Conservation (phyloP, 352 stramenopile species). For the Phytophthora citricola region DNA sequence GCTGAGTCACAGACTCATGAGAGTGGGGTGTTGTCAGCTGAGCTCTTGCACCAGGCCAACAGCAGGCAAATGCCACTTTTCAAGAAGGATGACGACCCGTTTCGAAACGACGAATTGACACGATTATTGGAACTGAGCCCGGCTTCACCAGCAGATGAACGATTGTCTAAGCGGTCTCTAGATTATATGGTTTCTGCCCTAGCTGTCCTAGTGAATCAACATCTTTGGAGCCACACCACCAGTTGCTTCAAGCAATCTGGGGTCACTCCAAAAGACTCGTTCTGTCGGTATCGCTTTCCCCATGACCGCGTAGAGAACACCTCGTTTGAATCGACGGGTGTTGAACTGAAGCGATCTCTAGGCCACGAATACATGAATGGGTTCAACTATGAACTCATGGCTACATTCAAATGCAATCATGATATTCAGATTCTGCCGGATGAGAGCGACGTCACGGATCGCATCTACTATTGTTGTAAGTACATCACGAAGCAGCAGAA, state of each 20-base stretch:
- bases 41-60: constrained; percentile 3
- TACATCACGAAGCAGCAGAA: constrained; percentile 19
- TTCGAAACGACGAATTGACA: constrained; percentile 5
- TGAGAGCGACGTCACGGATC: neutral
- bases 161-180: neutral
- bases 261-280: neutral
- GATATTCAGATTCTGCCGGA: constrained; percentile 4
- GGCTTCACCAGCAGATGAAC: neutral
- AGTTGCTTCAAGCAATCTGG: constrained; percentile 12
- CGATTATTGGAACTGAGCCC: neutral
- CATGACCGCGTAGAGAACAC: neutral
- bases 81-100: constrained; percentile 7
- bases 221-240: constrained; percentile 6
- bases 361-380: constrained; percentile 12
- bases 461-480: constrained; percentile 15
- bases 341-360: neutral
- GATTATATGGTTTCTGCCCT: constrained; percentile 7
- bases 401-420: constrained; percentile 8
- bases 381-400: constrained; percentile 15
- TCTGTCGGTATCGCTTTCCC: constrained; percentile 11
- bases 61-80: neutral
- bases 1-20: neutral
- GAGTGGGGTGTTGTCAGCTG: neutral
- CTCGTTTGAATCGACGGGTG: neutral
- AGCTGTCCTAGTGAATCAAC: neutral